Base-by-base conservation (phyloP, 495 filamentous ascomycete genomes). In the Xylaria flabelliformis region DNA sequence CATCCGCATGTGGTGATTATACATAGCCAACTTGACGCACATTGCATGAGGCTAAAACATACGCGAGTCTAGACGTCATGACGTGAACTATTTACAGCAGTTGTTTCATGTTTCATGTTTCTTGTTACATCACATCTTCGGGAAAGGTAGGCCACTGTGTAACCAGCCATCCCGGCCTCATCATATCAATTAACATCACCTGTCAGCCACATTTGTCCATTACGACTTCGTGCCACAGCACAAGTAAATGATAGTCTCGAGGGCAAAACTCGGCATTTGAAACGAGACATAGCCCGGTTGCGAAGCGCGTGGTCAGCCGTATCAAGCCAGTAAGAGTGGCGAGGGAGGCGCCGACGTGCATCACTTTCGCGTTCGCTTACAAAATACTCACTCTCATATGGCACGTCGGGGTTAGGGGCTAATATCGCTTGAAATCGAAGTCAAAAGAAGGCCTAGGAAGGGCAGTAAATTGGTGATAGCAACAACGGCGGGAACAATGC, bases 51-150 rank as follows among this genome's bases (percentile, higher is more conserved):
- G 32, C 65, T 67, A 67, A 55, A 67, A 55, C 65, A 41, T 21
- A 67, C 10, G 50, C 65, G 65, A 56, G 50, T 32, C 46, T 12
- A 67, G 34, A 55, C 32, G 46, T 53, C 44, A 67, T 53, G 64
- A 53, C n/a, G 50, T 21, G 44, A 42, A 10, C 65, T 67, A 67
- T 67, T 67, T 67, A 67, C 65, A 44, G 65, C 50, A 67, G 0
- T 26, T 44, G 32, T 67, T 56, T 67, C 50, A 26, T 56, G 65
- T 67, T 67, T 67, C 50, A 67, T 56, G 65, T 67, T 56, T 67
- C n/a, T 36, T 9, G 64, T 67, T 67, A 41, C 46, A 67, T 53
- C 32, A 65, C 24, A 5, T 21, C 63, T 41, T 48, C 39, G 39
- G 41, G 6, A 50, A 34, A n/a, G 41, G n/a, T 41, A 34, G 13